These are phyloP conservation scores for Trichoderma semiorbis DNA, from an alignment of 2,329 filamentous ascomycete genomes.

Conservation along the genomic window DNA sequence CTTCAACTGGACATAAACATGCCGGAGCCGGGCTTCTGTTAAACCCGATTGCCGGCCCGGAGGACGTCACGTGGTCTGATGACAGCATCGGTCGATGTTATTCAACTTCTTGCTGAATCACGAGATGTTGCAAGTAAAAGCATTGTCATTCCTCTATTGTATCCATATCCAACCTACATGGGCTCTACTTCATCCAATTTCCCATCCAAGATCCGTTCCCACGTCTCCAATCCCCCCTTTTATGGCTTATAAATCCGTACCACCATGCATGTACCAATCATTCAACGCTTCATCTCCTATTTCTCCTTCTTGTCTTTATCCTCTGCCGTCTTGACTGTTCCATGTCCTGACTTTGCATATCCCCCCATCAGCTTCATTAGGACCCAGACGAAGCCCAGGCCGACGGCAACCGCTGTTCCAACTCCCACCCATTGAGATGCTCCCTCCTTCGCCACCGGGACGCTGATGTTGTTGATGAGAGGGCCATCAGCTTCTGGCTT, in stretches of 20 bases:
- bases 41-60: constrained; percentile 7
- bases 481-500: constrained; percentile 32
- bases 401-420: constrained; percentile 58
- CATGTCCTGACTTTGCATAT: constrained; percentile 10
- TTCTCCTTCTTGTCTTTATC: constrained; percentile 25
- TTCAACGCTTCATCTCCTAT: not conserved
- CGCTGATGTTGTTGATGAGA: constrained; percentile 54
- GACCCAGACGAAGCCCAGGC: constrained; percentile 67
- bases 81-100: not conserved
- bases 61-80: constrained; percentile 6
- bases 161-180: not conserved
- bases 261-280: not conserved
- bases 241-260: not conserved
- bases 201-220: not conserved
- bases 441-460: constrained; percentile 62
- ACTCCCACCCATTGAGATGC: constrained; percentile 45
- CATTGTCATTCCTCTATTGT: not conserved
- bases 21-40: not conserved
- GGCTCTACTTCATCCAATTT: not conserved
- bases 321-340: not conserved
- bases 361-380: constrained; percentile 51
- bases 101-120: not conserved
- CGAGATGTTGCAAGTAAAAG: not conserved
- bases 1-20: not conserved
- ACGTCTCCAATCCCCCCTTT: not conserved